Percentiles rank a stretch among this genome's conserved stretches.
Conservation (phyloP, 2,329 filamentous ascomycete species). For the Aspergillus costaricaensis region DNA sequence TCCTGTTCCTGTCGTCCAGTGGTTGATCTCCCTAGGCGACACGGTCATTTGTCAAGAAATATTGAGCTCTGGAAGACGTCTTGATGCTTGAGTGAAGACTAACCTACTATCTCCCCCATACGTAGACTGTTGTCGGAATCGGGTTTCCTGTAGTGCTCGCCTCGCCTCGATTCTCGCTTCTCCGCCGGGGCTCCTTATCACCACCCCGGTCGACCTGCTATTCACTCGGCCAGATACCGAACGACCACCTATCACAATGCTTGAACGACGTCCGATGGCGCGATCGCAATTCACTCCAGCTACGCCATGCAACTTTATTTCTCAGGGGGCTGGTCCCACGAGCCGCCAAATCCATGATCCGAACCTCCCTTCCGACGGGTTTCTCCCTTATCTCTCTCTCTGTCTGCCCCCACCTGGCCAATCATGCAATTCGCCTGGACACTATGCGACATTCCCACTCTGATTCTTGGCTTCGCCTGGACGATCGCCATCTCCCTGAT, state of each 20-base stretch:
- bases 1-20: slow-evolving; percentile 7
- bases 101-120: slow-evolving; percentile 32
- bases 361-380: background rate
- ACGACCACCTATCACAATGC: slow-evolving; percentile 4
- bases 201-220: slow-evolving; percentile 17
- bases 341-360: background rate
- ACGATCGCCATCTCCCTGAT: background rate
- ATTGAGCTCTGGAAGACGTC: slow-evolving; percentile 14
- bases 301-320: slow-evolving; percentile 6
- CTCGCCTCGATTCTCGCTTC: slow-evolving; percentile 3
- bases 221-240: slow-evolving; percentile 1
- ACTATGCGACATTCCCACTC: background rate
- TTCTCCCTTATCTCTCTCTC: background rate
- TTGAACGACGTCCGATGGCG: background rate
- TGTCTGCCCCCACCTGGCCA: background rate
- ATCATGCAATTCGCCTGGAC: background rate
- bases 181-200: slow-evolving; percentile 10
- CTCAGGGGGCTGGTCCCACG: background rate
- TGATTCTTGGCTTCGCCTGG: background rate
- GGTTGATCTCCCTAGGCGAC: slow-evolving; percentile 29
- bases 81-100: slow-evolving; percentile 32
- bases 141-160: slow-evolving; percentile 46
- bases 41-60: slow-evolving; percentile 28
- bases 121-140: slow-evolving; percentile 52
- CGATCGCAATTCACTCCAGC: slow-evolving; percentile 1